Evolutionary conservation across 345 rosid genomes (phyloP), one percentile per base, ranked within the genome.

Genomic region (Zanthoxylum bungeanum): DNA sequence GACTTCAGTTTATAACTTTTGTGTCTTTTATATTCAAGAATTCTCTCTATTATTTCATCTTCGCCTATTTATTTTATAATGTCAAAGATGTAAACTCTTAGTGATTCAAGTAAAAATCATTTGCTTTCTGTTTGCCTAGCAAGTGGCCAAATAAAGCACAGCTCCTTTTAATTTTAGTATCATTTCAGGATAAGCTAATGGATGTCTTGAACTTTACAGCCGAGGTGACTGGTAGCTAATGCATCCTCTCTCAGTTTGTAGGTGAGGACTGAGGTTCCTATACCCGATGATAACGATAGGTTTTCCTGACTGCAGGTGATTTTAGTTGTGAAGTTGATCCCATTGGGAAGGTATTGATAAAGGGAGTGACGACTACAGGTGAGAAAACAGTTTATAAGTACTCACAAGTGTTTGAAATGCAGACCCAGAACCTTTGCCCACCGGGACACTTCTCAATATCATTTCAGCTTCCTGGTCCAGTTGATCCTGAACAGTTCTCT

Each of bases 281-380:
- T 37, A 14, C 25, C 40, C 49, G 51, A 22, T 60, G 57, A 37
- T n/a, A 5, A 58, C 11, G 7, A 30, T 40, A n/a, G 8, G 9
- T 27, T 65, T 61, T 57, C 17, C 25, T 68, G 40, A 24, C 56
- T 74, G 73, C 82, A 87, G 92, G 79, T 50, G 75, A 84, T 46
- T 88, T 88, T 66, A 87, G 85, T 52, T 87, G 88, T 72, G 79
- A 76, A 71, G 70, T 88, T 10, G 81, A 84, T 57, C 61, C 76
- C 58, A 76, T 73, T 30, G 93, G 97, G 21, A 85, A 72, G 71
- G 82, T 91, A 58, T 25, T 75, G 22, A 75, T 88, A 68, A 76
- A 77, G 66, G 93, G 96, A 61, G 85, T 91, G 40, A 83, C 86
- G 55, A 88, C 89, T 44, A 91, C 96, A 2, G 93, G 97, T 0